Conservation (phyloP, 2,329 filamentous ascomycete genomes). For the Microsporum ferrugineum region DNA sequence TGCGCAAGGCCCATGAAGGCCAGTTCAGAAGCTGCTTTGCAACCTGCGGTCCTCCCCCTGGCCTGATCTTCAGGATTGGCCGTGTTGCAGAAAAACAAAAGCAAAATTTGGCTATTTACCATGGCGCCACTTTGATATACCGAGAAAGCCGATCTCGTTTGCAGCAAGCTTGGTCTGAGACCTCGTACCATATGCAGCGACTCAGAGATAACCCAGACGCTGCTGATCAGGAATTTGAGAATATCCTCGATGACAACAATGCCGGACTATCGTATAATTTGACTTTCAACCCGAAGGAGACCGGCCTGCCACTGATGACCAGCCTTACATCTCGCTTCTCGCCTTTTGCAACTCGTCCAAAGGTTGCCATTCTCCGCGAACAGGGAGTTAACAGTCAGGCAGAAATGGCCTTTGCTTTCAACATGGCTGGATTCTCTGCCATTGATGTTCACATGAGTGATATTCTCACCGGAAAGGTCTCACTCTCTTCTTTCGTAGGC, state of each 20-base stretch:
- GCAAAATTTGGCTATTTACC: slow-evolving; percentile 65
- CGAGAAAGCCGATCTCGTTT: slow-evolving; percentile 58
- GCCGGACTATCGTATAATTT: slow-evolving; percentile 78
- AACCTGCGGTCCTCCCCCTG: slow-evolving; percentile 71
- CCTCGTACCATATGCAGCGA: slow-evolving; percentile 83
- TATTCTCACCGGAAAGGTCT: slow-evolving; percentile 64
- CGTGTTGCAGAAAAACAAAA: slow-evolving; percentile 55
- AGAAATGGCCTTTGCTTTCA: slow-evolving; percentile 98
- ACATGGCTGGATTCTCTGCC: slow-evolving; percentile 76
- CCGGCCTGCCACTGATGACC: slow-evolving; percentile 56
- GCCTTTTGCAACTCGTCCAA: slow-evolving; percentile 52
- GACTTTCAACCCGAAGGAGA: slow-evolving; percentile 67
- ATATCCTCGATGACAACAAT: slow-evolving; percentile 62
- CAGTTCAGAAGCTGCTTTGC: slow-evolving; percentile 85
- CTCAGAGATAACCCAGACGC: slow-evolving; percentile 78
- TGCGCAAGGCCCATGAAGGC: slow-evolving; percentile 70
- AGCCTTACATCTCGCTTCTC: slow-evolving; percentile 46
- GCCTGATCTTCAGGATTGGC: slow-evolving; percentile 74
- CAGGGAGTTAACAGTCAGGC: slow-evolving; percentile 91
- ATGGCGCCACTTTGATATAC: slow-evolving; percentile 57
- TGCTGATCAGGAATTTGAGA: slow-evolving; percentile 69
- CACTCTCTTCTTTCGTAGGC: slow-evolving; percentile 71
- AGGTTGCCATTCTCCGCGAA: slow-evolving; percentile 85
- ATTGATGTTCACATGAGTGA: slow-evolving; percentile 97
- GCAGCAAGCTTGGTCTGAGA: slow-evolving; percentile 79